Evolutionary conservation across 148 eudicot species (phyloP).

Genomic region (Hydrangea macrophylla): DNA sequence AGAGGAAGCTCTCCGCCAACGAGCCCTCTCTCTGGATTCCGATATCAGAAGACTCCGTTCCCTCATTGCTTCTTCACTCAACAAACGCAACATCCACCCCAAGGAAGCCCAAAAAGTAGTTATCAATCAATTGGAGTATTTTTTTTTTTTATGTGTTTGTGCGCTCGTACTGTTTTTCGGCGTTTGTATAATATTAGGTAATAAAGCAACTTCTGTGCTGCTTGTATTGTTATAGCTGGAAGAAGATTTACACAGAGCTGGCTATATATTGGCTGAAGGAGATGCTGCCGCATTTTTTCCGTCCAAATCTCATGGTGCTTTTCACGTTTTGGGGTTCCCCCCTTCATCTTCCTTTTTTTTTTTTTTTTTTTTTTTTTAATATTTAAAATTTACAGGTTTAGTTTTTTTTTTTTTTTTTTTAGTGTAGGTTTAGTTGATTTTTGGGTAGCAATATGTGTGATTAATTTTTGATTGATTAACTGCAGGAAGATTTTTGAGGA

Average conservation of each 20-base stretch:
- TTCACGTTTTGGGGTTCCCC: neutral
- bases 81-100: slow-evolving; percentile 38
- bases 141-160: neutral
- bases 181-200: neutral
- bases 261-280: slow-evolving; percentile 74
- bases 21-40: slow-evolving; percentile 56
- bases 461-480: slow-evolving; percentile 10
- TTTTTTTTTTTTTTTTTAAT: neutral
- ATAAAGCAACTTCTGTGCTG: neutral
- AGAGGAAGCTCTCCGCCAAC: slow-evolving; percentile 65
- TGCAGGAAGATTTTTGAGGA: slow-evolving; percentile 70
- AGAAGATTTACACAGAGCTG: slow-evolving; percentile 71
- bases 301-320: slow-evolving; percentile 61
- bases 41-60: slow-evolving; percentile 50
- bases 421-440: neutral
- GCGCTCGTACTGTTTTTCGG: neutral
- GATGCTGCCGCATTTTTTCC: slow-evolving; percentile 92
- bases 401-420: neutral
- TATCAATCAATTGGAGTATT: too few relatives aligned
- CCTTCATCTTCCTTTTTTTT: slow-evolving; percentile 1
- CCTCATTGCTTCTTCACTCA: slow-evolving; percentile 22
- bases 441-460: neutral
- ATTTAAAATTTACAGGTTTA: too few relatives aligned
- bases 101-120: slow-evolving; percentile 64
- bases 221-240: slow-evolving; percentile 46